Evolutionary conservation across 208 protist species (phyloP).

Genomic region (Trypanosoma vivax): DNA sequence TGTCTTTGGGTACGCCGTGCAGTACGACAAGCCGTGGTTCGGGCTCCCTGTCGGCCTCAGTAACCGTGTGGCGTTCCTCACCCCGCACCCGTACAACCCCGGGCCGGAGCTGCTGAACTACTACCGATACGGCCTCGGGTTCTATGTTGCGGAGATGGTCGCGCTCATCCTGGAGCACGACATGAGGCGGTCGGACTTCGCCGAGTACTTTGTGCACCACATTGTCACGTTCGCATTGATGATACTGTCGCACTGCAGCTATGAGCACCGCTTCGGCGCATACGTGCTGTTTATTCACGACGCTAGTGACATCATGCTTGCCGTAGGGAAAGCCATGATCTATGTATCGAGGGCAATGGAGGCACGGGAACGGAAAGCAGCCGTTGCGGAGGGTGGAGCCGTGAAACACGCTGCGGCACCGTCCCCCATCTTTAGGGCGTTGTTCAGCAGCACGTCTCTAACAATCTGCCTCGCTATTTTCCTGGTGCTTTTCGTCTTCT

Average conservation of each 20-base stretch:
- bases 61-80: conserved; percentile 23
- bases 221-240: conserved; percentile 53
- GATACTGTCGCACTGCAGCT: conserved; percentile 40
- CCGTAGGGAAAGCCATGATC: conserved; percentile 43
- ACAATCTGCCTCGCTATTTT: conserved; percentile 48
- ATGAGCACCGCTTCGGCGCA: conserved; percentile 58
- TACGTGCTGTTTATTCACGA: conserved; percentile 78
- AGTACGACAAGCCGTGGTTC: conserved; percentile 54
- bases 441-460: conserved; percentile 23
- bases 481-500: conserved; percentile 45
- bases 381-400: neutral
- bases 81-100: conserved; percentile 55
- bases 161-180: conserved; percentile 40
- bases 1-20: conserved; percentile 46
- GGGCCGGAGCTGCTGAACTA: conserved; percentile 33
- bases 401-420: neutral
- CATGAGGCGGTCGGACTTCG: conserved; percentile 56
- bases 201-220: conserved; percentile 65
- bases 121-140: conserved; percentile 65
- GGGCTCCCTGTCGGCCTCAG: conserved; percentile 34
- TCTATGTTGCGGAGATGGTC: conserved; percentile 53
- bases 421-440: conserved; percentile 21
- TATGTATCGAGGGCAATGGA: conserved; percentile 41
- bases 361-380: conserved; percentile 4
- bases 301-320: conserved; percentile 64